Conservation (phyloP, 2,329 filamentous ascomycete species). For the Pleomassaria siparia region DNA sequence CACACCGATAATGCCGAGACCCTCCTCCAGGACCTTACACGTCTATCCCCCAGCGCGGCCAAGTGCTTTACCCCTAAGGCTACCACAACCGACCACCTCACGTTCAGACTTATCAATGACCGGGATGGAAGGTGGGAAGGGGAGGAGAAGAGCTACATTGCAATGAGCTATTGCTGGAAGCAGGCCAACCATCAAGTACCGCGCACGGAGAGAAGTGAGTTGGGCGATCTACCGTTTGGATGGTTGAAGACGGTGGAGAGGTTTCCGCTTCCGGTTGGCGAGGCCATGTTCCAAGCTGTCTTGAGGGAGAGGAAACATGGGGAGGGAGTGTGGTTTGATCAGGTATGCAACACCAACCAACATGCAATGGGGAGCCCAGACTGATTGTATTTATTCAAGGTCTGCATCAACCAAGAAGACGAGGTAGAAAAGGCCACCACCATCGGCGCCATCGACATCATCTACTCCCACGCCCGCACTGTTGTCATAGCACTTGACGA, state of each 20-base stretch:
- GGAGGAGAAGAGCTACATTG: constrained; percentile 45
- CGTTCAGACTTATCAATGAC: constrained; percentile 44
- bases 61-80: constrained; percentile 34
- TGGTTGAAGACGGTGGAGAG: constrained; percentile 37
- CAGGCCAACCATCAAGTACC: constrained; percentile 27
- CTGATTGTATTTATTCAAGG: too few relatives aligned
- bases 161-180: constrained; percentile 48
- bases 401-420: constrained; percentile 47
- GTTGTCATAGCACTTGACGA: constrained; percentile 49
- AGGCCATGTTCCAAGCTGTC: constrained; percentile 45
- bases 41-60: constrained; percentile 30
- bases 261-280: constrained; percentile 44
- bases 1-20: constrained; percentile 18
- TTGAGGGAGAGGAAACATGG: constrained; percentile 38
- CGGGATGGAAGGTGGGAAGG: constrained; percentile 28
- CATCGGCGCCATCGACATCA: constrained; percentile 46
- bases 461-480: constrained; percentile 45
- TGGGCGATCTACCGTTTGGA: constrained; percentile 37
- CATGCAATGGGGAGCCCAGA: too few relatives aligned
- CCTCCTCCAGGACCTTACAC: constrained; percentile 28
- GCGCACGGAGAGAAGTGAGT: constrained; percentile 22
- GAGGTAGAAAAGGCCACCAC: constrained; percentile 43
- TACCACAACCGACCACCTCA: constrained; percentile 18
- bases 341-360: constrained; percentile 17
- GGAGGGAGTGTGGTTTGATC: constrained; percentile 50